Base-by-base conservation (phyloP, 805 yeast species). In the Priceomyces haplophilus region DNA sequence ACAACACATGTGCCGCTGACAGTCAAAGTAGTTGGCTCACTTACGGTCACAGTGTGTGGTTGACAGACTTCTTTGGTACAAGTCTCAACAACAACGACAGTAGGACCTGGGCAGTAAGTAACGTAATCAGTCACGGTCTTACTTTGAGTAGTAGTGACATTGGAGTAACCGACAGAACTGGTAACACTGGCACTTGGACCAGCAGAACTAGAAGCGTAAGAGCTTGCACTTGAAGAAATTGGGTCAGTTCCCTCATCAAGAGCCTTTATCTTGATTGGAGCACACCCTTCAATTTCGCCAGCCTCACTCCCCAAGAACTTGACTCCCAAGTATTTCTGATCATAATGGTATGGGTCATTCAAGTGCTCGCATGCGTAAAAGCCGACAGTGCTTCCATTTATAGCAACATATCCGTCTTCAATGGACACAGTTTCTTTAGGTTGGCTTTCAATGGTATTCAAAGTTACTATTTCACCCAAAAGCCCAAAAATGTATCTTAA, bases 1-100 rank as follows among this genome's bases (percentile, higher is more conserved):
- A 78, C 56, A 55, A 88, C 82, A 73, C 90, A 84, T 60, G 89
- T 89, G 72, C 85, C 82, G 55, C 91, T 83, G 76, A 85, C 74
- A 60, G 90, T 85, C 55, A 85, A 64, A 51, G 90, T 85, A 59
- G 89, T 83, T 45, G 89, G 79, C 54, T 60, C 80, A 43, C 87
- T 77, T 58, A 82, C 88, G 49, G 82, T 77, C 75, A 77, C 73
- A 55, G 88, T 82, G 59, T 58, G 58, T 10, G 50, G 50, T 23
- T 38, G 21, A 43, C 53, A 50, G 19, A 37, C 32, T 13, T 42
- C 33, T 21, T 40, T 25, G 20, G 41, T 27, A 29, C 50, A 47
- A 69, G 73, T 73, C 72, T 79, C 80, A 62, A 80, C 76, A 46
- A 69, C 68, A 43, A 85, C 54, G 47, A 75, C 68, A 53, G 93